Percentiles rank a stretch among this genome's conserved stretches.
phyloP scores from a whole-genome alignment of 2,329 filamentous ascomycete species.

The Penicillium vulpinum region DNA sequence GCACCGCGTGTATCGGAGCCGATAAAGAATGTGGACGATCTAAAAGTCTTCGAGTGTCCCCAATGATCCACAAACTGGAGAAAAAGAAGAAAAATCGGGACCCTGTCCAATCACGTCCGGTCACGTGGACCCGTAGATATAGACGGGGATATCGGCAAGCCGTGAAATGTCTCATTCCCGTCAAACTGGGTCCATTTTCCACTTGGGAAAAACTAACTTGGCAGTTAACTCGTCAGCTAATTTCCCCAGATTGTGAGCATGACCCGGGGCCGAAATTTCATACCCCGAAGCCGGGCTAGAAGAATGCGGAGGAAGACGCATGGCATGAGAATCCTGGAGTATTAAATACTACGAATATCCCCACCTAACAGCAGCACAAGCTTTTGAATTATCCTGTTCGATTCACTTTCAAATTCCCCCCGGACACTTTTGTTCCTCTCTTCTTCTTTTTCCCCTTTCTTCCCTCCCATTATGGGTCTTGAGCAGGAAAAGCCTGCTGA shows the following conservation, averaged over 20 bases:
- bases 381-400: background rate
- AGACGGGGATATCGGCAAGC: conserved; percentile 2
- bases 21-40: too few species aligned
- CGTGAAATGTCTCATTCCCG: background rate
- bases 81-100: background rate
- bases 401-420: background rate
- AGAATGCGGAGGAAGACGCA: conserved; percentile 1
- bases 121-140: background rate
- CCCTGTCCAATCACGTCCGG: background rate
- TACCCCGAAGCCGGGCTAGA: background rate
- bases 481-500: conserved; percentile 4
- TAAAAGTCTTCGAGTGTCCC: too few species aligned
- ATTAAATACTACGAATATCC: background rate
- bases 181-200: background rate
- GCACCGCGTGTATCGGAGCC: conserved; percentile 4
- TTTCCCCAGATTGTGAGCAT: conserved; percentile 9
- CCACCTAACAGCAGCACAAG: background rate
- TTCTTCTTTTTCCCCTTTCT: background rate
- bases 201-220: background rate
- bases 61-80: too few species aligned
- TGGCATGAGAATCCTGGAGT: background rate
- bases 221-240: background rate
- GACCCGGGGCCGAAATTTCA: background rate
- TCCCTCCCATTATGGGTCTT: background rate
- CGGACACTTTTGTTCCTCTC: background rate